These are phyloP conservation scores for Chlorella sp. DNA, from an alignment of 139 green algal genomes.

Conservation along the genomic window DNA sequence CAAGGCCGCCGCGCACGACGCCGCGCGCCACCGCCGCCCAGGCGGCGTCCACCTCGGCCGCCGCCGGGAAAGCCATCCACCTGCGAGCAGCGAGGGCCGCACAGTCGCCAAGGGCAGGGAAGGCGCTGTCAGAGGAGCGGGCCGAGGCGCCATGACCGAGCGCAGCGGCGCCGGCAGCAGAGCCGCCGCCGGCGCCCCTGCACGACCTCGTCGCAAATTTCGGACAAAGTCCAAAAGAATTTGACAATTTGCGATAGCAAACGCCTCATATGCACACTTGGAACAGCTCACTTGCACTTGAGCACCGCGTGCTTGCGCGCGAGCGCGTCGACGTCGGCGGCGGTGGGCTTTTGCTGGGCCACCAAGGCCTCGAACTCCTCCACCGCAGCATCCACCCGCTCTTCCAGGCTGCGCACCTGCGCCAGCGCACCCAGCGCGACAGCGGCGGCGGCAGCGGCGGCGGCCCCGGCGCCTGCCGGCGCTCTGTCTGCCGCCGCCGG, in stretches of 20 bases:
- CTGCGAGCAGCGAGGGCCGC: neutral
- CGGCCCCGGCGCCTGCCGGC: neutral
- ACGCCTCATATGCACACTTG: too few species aligned
- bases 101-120: too few species aligned
- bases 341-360: neutral
- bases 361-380: slow-evolving; percentile 32
- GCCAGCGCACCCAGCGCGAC: neutral
- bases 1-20: neutral
- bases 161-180: too few species aligned
- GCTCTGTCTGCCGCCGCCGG: neutral
- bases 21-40: slow-evolving; percentile 19
- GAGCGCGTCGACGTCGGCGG: slow-evolving; percentile 25
- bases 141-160: too few species aligned
- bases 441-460: neutral
- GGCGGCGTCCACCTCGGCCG: slow-evolving; percentile 22
- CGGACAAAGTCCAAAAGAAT: too few species aligned
- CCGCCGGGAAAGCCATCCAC: slow-evolving; percentile 37
- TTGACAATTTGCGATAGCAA: too few species aligned
- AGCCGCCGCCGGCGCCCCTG: too few species aligned
- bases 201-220: too few species aligned
- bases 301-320: slow-evolving; percentile 24
- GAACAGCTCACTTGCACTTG: slow-evolving; percentile 27
- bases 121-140: too few species aligned
- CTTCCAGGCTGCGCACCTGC: slow-evolving; percentile 7
- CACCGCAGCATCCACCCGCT: slow-evolving; percentile 29